Base-by-base conservation (phyloP, 345 rosid genomes). In the Rubroshorea leprosula region DNA sequence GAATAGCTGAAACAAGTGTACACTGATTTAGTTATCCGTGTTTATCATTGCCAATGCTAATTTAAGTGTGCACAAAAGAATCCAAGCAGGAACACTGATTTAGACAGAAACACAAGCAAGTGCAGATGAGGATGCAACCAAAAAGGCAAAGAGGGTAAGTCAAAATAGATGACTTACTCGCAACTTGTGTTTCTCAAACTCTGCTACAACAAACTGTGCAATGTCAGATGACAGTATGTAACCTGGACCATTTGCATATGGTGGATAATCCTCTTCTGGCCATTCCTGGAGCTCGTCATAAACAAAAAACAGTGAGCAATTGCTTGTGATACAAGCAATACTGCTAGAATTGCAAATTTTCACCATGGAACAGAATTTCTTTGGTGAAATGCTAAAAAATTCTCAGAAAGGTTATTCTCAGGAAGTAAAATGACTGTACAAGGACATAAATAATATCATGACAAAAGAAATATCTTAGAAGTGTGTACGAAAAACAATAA, bases 191-290 rank as follows among this genome's bases (percentile, higher is more conserved):
- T 68, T 78, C 76, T 93, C 94, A 64, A 89, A 89, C 76, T 93
- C 90, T 0, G 83, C 70, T 15, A 80, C 88, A 8, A 93, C 76
- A 73, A 77, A 93, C 48, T 67, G 54, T 15, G 95, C 96, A 45
- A 93, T 79, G 63, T 93, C 95, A 5, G 87, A 73, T 11, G 97
- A 85, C 47, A 89, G 62, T 54, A 93, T 75, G 72, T 93, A 93
- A 68, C 97, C 99, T 8, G 99, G 99, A 49, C 99, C 99, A 49
- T 93, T 93, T 22, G 99, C 99, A 41, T 89, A 89, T 25, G 91
- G 96, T 38, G 99, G 99, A 68, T 93, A 89, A 63, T 82, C n/a
- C n/a, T n/a, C n/a, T n/a, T n/a, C n/a, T n/a, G n/a, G n/a, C n/a
- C n/a, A n/a, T n/a, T n/a, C n/a, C 91, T 93, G 78, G 1, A 49